A percentile compares a stretch with the other conserved stretches of the same genome.
phyloP scores from a whole-genome alignment of 768 basidiomycete genomes.

The Leccinum rimulosum region DNA sequence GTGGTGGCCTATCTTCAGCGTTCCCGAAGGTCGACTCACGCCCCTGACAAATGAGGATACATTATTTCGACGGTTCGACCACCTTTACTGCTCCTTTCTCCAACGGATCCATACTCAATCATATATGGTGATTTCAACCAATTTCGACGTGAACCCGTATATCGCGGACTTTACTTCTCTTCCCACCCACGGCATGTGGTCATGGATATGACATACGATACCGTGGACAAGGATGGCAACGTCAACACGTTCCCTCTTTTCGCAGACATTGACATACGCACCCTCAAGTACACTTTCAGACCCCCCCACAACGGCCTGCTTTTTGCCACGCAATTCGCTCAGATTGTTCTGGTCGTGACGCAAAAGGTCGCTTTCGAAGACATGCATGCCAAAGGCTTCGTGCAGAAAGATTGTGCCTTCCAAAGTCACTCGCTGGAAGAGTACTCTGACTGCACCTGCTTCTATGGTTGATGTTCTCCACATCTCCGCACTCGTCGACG shows the following conservation, averaged over 20 bases:
- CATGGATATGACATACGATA: conserved; percentile 99
- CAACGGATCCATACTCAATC: conserved; percentile 91
- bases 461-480: conserved; percentile 97
- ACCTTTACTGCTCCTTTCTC: conserved; percentile 81
- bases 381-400: conserved; percentile 93
- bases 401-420: conserved; percentile 89
- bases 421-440: conserved; percentile 98
- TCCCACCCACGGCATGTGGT: conserved; percentile 97
- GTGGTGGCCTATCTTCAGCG: conserved; percentile 85
- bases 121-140: conserved; percentile 99
- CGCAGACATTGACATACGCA: conserved; percentile 91
- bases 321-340: conserved; percentile 97
- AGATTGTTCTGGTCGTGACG: conserved; percentile 96
- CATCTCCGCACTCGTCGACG: conserved; percentile 94
- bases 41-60: conserved; percentile 88
- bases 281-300: conserved; percentile 96
- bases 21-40: conserved; percentile 68
- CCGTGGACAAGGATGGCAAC: conserved; percentile 93
- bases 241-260: conserved; percentile 96
- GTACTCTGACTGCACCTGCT: conserved; percentile 85
- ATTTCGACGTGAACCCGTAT: conserved; percentile 96
- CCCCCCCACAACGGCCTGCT: conserved; percentile 86
- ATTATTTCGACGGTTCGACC: conserved; percentile 59
- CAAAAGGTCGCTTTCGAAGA: conserved; percentile 99
- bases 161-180: conserved; percentile 92